phyloP scores from a whole-genome alignment of 2,329 filamentous ascomycete species.

The Claviceps maximensis region DNA sequence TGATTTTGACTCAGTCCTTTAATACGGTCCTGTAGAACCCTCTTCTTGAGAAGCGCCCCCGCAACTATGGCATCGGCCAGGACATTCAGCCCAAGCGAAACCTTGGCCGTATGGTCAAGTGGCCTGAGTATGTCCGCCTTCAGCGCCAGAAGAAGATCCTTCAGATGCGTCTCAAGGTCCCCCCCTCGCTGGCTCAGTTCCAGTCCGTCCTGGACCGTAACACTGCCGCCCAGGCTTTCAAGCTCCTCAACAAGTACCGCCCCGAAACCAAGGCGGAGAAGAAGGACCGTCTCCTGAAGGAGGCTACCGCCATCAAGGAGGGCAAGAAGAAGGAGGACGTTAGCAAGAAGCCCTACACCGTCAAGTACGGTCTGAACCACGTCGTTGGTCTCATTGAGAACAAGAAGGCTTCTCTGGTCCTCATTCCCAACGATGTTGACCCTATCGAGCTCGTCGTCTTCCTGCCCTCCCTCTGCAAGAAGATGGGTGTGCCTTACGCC shows the following conservation, averaged over 20 bases:
- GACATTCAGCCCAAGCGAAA: constrained; percentile 96
- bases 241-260: constrained; percentile 99
- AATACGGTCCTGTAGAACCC: constrained; percentile 59
- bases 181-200: constrained; percentile 95
- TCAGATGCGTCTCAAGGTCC: constrained; percentile 96
- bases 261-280: constrained; percentile 98
- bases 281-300: constrained; percentile 98
- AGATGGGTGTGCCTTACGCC: constrained; percentile 99
- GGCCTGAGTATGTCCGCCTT: constrained; percentile 97
- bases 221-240: constrained; percentile 92
- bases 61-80: constrained; percentile 98
- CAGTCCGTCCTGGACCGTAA: constrained; percentile 93
- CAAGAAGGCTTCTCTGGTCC: constrained; percentile 97
- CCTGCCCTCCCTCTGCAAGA: constrained; percentile 96
- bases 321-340: constrained; percentile 99
- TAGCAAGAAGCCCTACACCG: constrained; percentile 98
- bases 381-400: constrained; percentile 95
- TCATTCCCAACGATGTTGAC: constrained; percentile 99
- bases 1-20: background rate
- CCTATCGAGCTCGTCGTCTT: constrained; percentile 99
- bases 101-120: constrained; percentile 96
- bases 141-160: constrained; percentile 93
- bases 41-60: constrained; percentile 93
- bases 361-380: constrained; percentile 99
- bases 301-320: constrained; percentile 94